Evolutionary conservation across 352 stramenopile species (phyloP).

Genomic region (Globisporangium spinosum): DNA sequence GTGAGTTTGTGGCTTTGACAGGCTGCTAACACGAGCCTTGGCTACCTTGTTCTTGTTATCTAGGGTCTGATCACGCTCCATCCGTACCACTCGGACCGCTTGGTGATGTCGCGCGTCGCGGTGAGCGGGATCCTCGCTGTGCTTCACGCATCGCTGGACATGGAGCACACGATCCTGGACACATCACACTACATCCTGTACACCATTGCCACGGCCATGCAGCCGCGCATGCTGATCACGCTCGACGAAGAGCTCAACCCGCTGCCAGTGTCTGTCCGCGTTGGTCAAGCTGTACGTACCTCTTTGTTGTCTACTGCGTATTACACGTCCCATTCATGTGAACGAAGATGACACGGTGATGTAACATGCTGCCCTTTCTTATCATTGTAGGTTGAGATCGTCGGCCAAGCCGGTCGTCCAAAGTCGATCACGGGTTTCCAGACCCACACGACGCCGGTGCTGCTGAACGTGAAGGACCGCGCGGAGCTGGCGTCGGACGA

Average conservation of each 20-base stretch:
- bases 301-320: slow-evolving; percentile 1
- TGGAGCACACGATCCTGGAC: slow-evolving; percentile 97
- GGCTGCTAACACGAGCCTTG: neutral
- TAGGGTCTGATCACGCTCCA: slow-evolving; percentile 95
- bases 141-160: slow-evolving; percentile 95
- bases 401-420: slow-evolving; percentile 97
- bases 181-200: slow-evolving; percentile 99
- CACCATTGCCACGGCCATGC: slow-evolving; percentile 96
- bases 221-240: slow-evolving; percentile 98
- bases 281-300: slow-evolving; percentile 93
- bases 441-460: slow-evolving; percentile 98
- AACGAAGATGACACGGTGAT: neutral
- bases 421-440: slow-evolving; percentile 99
- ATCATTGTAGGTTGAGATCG: slow-evolving; percentile 90
- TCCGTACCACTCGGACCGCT: slow-evolving; percentile 96
- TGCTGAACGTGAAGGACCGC: slow-evolving; percentile 97
- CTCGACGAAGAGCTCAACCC: slow-evolving; percentile 96
- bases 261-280: slow-evolving; percentile 95
- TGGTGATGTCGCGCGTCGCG: slow-evolving; percentile 87
- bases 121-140: slow-evolving; percentile 95
- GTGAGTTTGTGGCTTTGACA: neutral
- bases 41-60: slow-evolving; percentile 1
- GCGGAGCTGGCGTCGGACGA: slow-evolving; percentile 98
- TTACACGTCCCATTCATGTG: neutral
- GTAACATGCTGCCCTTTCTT: neutral